A percentile compares a stretch with the other conserved stretches of the same genome.
phyloP scores from a whole-genome alignment of 371 early-diverging fungal genomes.

The Sporodiniella umbellata region DNA sequence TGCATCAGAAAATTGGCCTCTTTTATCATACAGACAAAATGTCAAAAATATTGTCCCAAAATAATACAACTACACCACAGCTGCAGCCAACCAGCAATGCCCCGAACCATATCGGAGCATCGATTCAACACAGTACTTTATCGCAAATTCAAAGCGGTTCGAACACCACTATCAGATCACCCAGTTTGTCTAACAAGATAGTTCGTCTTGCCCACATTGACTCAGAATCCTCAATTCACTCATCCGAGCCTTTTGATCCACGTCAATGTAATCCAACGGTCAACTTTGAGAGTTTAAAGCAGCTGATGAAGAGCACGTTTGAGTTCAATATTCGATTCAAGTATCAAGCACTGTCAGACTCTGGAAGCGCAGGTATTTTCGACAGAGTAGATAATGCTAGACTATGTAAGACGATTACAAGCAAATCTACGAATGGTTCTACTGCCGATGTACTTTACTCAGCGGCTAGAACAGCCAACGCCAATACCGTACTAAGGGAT shows the following conservation, averaged over 20 bases:
- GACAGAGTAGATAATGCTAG: constrained; percentile 20
- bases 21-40: constrained; percentile 54
- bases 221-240: constrained; percentile 14
- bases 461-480: constrained; percentile 33
- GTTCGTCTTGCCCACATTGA: constrained; percentile 24
- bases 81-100: neutral
- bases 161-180: constrained; percentile 11
- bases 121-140: constrained; percentile 7
- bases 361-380: constrained; percentile 6
- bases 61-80: neutral
- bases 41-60: constrained; percentile 18
- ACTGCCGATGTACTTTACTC: constrained; percentile 19
- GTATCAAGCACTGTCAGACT: neutral
- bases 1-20: constrained; percentile 70
- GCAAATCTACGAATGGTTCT: constrained; percentile 1
- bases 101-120: neutral
- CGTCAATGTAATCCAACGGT: constrained; percentile 3
- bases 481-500: constrained; percentile 53
- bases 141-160: constrained; percentile 5
- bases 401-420: constrained; percentile 7
- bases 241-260: constrained; percentile 2
- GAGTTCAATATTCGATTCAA: constrained; percentile 8
- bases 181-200: constrained; percentile 19
- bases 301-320: constrained; percentile 17
- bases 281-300: constrained; percentile 19